Conservation (phyloP, 2,329 filamentous ascomycete species). For the Neopestalotiopsis sp. region DNA sequence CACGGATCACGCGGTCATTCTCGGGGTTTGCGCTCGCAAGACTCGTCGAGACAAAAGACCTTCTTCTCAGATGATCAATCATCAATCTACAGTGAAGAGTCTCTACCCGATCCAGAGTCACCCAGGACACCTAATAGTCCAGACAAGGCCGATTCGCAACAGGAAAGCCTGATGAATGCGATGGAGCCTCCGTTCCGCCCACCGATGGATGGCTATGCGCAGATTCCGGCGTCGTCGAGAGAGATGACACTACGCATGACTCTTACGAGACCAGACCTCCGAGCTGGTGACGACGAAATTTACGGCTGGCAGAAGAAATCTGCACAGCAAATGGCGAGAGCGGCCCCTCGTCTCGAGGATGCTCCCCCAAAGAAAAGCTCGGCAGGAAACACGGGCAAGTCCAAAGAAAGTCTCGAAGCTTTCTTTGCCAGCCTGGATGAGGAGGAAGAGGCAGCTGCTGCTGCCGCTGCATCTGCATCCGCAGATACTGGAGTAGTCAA, state of each 20-base stretch:
- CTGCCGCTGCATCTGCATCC: slow-evolving; percentile 39
- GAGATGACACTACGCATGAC: slow-evolving; percentile 99
- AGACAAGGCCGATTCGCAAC: slow-evolving; percentile 41
- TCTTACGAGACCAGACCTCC: slow-evolving; percentile 84
- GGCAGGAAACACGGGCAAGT: slow-evolving; percentile 35
- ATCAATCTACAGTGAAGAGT: slow-evolving; percentile 62
- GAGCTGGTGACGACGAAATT: slow-evolving; percentile 73
- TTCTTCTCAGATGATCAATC: slow-evolving; percentile 54
- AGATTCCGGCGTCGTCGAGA: slow-evolving; percentile 63
- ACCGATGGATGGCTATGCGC: slow-evolving; percentile 49
- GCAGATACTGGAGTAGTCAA: slow-evolving; percentile 62
- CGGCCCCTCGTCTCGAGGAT: slow-evolving; percentile 37
- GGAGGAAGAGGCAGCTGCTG: slow-evolving; percentile 32
- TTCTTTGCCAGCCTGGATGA: slow-evolving; percentile 60
- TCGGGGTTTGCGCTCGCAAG: slow-evolving; percentile 36
- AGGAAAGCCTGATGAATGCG: slow-evolving; percentile 33
- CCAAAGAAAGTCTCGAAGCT: slow-evolving; percentile 59
- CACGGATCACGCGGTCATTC: slow-evolving; percentile 26
- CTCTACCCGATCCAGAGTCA: slow-evolving; percentile 63
- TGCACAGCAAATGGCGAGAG: slow-evolving; percentile 36
- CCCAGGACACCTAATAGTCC: slow-evolving; percentile 59
- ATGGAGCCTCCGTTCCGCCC: background rate
- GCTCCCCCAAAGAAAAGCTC: background rate
- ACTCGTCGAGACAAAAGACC: slow-evolving; percentile 54
- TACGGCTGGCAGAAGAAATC: slow-evolving; percentile 68